Evolutionary conservation across 1,284 basidiomycete species (phyloP).

Genomic region (Athelia psychrophila): DNA sequence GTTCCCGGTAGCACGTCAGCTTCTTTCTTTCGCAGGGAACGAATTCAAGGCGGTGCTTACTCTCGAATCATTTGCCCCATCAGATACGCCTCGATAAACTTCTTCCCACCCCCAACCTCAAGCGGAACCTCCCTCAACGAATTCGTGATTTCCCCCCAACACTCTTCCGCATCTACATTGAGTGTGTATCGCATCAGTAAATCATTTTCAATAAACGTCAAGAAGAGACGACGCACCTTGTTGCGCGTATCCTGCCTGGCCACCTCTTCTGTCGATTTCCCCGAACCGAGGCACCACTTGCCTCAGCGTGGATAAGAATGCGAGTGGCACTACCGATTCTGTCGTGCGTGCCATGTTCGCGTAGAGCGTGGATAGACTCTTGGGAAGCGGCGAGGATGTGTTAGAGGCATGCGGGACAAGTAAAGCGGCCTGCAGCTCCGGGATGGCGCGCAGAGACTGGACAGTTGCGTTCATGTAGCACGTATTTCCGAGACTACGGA

Average conservation of each 20-base stretch:
- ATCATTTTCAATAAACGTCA: neutral
- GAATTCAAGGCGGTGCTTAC: slow-evolving; percentile 44
- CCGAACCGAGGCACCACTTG: slow-evolving; percentile 90
- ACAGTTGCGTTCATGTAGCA: slow-evolving; percentile 97
- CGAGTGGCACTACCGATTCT: slow-evolving; percentile 73
- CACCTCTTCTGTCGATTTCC: slow-evolving; percentile 57
- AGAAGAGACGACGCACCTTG: slow-evolving; percentile 57
- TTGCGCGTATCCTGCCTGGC: slow-evolving; percentile 68
- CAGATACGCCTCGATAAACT: slow-evolving; percentile 86
- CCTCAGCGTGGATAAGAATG: slow-evolving; percentile 73
- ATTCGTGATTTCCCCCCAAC: slow-evolving; percentile 84
- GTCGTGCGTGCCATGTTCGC: slow-evolving; percentile 72
- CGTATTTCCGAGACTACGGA: slow-evolving; percentile 74
- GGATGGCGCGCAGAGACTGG: slow-evolving; percentile 88
- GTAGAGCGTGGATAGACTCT: slow-evolving; percentile 75
- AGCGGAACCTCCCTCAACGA: slow-evolving; percentile 68
- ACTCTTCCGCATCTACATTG: slow-evolving; percentile 88
- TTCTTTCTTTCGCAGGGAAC: neutral
- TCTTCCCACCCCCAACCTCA: slow-evolving; percentile 37
- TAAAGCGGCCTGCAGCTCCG: slow-evolving; percentile 79
- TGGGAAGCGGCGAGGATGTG: slow-evolving; percentile 37
- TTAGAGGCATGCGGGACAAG: slow-evolving; percentile 20
- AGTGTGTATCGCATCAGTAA: neutral
- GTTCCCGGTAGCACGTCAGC: neutral
- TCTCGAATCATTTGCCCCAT: slow-evolving; percentile 79